These are phyloP conservation scores for Candida manassasensis DNA, from an alignment of 805 yeast genomes.

Conservation along the genomic window DNA sequence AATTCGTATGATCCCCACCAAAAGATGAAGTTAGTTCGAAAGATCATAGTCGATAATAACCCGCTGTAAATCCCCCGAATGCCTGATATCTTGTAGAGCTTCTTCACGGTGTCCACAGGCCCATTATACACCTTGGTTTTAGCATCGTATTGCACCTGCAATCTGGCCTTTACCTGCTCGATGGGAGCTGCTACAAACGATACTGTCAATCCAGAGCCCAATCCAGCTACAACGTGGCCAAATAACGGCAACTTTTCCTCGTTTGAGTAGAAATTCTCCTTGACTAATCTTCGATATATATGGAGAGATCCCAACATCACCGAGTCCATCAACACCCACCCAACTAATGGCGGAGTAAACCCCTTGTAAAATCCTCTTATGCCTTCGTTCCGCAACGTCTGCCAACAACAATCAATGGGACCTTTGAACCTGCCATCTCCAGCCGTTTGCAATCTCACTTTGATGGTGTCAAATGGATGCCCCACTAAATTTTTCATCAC, in stretches of 20 bases:
- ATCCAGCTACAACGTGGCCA: conserved; percentile 71
- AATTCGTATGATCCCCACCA: conserved; percentile 95
- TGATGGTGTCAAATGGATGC: conserved; percentile 89
- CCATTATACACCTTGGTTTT: conserved; percentile 63
- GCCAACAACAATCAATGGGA: conserved; percentile 72
- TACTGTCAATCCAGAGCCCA: conserved; percentile 90
- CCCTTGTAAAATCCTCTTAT: conserved; percentile 79
- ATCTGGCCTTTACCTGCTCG: conserved; percentile 81
- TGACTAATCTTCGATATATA: conserved; percentile 64
- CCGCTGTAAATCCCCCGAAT: conserved; percentile 76
- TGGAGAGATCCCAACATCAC: conserved; percentile 86
- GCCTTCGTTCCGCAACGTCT: conserved; percentile 74
- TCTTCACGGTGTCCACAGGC: conserved; percentile 69
- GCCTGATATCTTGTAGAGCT: conserved; percentile 58
- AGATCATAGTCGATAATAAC: conserved; percentile 77
- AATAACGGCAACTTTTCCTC: conserved; percentile 60
- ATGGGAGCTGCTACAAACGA: conserved; percentile 95
- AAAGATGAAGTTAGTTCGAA: conserved; percentile 78
- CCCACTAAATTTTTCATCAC: conserved; percentile 85
- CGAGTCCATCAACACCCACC: conserved; percentile 93
- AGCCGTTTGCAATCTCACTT: conserved; percentile 75
- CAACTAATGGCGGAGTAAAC: conserved; percentile 86
- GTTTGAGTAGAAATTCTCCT: conserved; percentile 59
- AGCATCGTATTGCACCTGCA: conserved; percentile 87
- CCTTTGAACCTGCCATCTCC: conserved; percentile 63